Evolutionary conservation across 1,139 yeast genomes (phyloP), one percentile per base, ranked within the genome.

Genomic region (Yamadazyma oceani): DNA sequence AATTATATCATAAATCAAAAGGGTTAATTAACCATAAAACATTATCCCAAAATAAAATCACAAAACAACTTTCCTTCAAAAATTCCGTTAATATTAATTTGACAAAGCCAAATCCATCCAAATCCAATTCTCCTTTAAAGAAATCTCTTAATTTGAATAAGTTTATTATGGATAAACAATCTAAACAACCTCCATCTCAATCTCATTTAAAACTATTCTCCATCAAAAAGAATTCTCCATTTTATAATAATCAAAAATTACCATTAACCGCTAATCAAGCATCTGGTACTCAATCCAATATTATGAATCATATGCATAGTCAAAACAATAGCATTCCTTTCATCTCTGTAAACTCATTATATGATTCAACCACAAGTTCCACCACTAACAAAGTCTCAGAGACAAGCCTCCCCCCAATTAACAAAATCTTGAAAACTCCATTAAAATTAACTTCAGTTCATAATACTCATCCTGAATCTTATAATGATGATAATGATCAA

Each of bases 401-500:
- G 42, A 29, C 38, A 45, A 17, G 55, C 19, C 32, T 66, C 37
- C 77, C 77, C 17, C 57, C 75, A 19, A 70, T 71, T 38, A 66
- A 65, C 45, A 70, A 68, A 45, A 70, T 71, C 36, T 62, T 71
- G 50, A 69, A 69, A 43, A 71, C 77, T 2, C 77, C 77, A 23
- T 69, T 45, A 62, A 66, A 51, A 56, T 58, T 43, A 55, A 67
- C 29, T 38, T 57, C 64, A 12, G 52, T 60, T 24, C 52, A 60
- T 44, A 49, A 43, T 38, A 27, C 47, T 41, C 21, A 19, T 19
- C 51, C 37, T 37, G 49, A 45, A 33, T 46, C 45, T 31, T 44
- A 51, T 39, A 55, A 53, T 33, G 69, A 40, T 29, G 41, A 39
- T 36, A 50, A 48, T 30, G 58, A 68, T 46, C 71, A 67, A 40